These are phyloP conservation scores for Wickerhamiella siamensis DNA, from an alignment of 805 yeast species.

Conservation along the genomic window DNA sequence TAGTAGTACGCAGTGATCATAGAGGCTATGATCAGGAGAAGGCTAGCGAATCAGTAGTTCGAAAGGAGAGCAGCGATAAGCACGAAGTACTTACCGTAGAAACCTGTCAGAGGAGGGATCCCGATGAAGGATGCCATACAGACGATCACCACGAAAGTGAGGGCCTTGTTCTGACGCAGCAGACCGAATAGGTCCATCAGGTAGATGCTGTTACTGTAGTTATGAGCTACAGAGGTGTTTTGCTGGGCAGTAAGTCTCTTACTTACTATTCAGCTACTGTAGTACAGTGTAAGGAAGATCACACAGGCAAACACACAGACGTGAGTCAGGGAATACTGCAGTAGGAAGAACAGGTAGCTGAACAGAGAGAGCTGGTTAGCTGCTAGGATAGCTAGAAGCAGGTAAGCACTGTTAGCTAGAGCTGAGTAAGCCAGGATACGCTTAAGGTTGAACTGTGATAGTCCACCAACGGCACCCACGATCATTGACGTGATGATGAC, in stretches of 20 bases:
- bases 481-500: not conserved
- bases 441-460: constrained; percentile 10
- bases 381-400: constrained; percentile 14
- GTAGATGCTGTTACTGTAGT: constrained; percentile 9
- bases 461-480: constrained; percentile 1
- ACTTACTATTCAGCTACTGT: constrained; percentile 5
- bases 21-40: constrained; percentile 12
- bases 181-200: constrained; percentile 13
- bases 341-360: constrained; percentile 12
- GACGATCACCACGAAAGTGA: constrained; percentile 11
- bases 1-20: constrained; percentile 13
- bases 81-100: constrained; percentile 14
- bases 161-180: constrained; percentile 11
- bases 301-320: constrained; percentile 12
- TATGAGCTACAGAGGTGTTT: constrained; percentile 1
- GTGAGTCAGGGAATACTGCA: constrained; percentile 15
- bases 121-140: constrained; percentile 15
- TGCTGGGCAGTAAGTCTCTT: constrained; percentile 5
- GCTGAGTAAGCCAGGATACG: constrained; percentile 15
- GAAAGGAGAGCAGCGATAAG: constrained; percentile 11
- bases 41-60: constrained; percentile 8
- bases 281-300: constrained; percentile 11
- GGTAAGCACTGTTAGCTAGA: constrained; percentile 14
- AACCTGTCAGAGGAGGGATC: constrained; percentile 13
- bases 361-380: constrained; percentile 13